Percentiles rank a stretch among this genome's conserved stretches.
Evolutionary conservation across 495 filamentous ascomycete genomes (phyloP).

Genomic region (Hypoxylon crocopeplum): DNA sequence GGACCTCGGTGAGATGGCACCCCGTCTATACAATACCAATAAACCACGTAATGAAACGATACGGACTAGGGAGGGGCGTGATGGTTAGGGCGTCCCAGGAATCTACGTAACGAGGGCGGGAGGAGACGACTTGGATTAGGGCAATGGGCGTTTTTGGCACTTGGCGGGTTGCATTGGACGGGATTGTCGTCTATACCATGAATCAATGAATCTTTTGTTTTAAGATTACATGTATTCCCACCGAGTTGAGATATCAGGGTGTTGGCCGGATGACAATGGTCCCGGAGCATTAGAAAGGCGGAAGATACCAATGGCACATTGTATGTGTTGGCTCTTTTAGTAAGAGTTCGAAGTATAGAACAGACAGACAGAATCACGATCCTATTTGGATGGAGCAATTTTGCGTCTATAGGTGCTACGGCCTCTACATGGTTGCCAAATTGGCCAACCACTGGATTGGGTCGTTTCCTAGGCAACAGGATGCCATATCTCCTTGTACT

Average conservation of each 20-base stretch:
- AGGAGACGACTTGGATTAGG: slow-evolving; percentile 35
- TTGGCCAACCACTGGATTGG: background rate
- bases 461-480: no score
- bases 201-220: slow-evolving; percentile 18
- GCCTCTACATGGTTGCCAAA: background rate
- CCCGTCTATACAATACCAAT: slow-evolving; percentile 9
- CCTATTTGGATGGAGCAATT: slow-evolving; percentile 1
- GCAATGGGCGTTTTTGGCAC: slow-evolving; percentile 32
- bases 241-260: background rate
- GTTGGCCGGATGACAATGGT: slow-evolving; percentile 5
- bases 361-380: no score
- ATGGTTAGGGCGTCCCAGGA: background rate
- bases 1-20: slow-evolving; percentile 23
- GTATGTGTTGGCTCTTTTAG: slow-evolving; percentile 6
- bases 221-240: slow-evolving; percentile 11
- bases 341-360: slow-evolving; percentile 10
- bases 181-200: slow-evolving; percentile 21
- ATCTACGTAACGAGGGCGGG: slow-evolving; percentile 19
- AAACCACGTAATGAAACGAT: slow-evolving; percentile 26
- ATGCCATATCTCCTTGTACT: no score
- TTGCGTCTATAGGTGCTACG: background rate
- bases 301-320: slow-evolving; percentile 30
- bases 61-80: background rate
- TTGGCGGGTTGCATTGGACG: slow-evolving; percentile 12
- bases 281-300: slow-evolving; percentile 18